Evolutionary conservation across 1,139 yeast genomes (phyloP).

Genomic region (Lodderomyces pseudojiufengensis): DNA sequence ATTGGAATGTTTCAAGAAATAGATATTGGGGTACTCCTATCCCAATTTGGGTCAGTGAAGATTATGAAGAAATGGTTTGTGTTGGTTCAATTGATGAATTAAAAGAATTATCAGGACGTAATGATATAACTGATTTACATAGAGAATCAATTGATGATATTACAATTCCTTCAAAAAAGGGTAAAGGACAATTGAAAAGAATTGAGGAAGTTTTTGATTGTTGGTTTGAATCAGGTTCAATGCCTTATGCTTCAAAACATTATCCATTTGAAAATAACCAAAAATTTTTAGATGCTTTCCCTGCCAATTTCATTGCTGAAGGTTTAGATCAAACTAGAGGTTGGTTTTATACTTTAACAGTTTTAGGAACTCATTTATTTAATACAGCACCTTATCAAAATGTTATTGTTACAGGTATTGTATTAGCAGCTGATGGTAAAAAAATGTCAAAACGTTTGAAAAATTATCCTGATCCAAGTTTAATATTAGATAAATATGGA

Average conservation of each 20-base stretch:
- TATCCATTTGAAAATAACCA: constrained; percentile 90
- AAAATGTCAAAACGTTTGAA: constrained; percentile 98
- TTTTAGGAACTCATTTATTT: constrained; percentile 92
- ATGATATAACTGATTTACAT: constrained; percentile 82
- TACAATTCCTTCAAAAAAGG: constrained; percentile 89
- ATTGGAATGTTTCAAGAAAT: constrained; percentile 97
- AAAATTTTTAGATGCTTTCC: constrained; percentile 74
- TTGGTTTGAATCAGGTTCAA: constrained; percentile 99
- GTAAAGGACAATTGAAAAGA: constrained; percentile 85
- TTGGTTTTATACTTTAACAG: constrained; percentile 97
- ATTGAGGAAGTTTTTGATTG: constrained; percentile 98
- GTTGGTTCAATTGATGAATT: constrained; percentile 88
- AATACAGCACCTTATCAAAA: constrained; percentile 91
- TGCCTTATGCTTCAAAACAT: constrained; percentile 98
- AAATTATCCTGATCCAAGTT: constrained; percentile 93
- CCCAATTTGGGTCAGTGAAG: constrained; percentile 96
- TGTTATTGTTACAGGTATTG: constrained; percentile 95
- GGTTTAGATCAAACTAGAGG: constrained; percentile 99
- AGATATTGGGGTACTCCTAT: constrained; percentile 99
- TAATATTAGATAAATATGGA: constrained; percentile 83
- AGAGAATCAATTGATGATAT: constrained; percentile 89
- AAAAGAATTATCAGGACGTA: constrained; percentile 75
- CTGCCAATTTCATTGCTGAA: constrained; percentile 96
- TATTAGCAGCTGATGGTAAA: constrained; percentile 96
- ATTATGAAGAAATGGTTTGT: constrained; percentile 87